Percentiles rank a stretch among this genome's conserved stretches.
Evolutionary conservation across 108 stramenopile species (phyloP).

Genomic region (Skeletonema marinoi): DNA sequence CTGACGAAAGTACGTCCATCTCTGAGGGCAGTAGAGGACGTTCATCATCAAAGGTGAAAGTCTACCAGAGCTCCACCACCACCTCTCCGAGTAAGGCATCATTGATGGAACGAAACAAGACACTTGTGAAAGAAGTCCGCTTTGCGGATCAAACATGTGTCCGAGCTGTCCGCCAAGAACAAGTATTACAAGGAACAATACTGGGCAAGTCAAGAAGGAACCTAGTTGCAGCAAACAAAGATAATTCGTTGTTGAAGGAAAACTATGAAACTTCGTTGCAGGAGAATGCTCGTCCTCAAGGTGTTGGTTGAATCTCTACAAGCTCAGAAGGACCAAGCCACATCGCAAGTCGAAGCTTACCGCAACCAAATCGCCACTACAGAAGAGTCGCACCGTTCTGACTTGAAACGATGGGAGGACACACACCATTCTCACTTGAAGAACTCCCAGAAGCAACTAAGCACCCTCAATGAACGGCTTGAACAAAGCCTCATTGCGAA

Average conservation of each 20-base stretch:
- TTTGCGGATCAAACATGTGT: conserved; percentile 90
- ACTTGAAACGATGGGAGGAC: conserved; percentile 21
- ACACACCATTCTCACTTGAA: conserved; percentile 28
- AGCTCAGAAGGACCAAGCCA: conserved; percentile 17
- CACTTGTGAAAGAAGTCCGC: conserved; percentile 80
- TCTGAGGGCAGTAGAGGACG: not conserved
- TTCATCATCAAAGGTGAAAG: conserved; percentile 4
- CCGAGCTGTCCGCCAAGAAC: conserved; percentile 55
- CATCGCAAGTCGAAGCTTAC: conserved; percentile 25
- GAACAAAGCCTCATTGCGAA: conserved; percentile 20
- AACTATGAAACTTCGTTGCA: conserved; percentile 22
- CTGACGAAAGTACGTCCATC: not conserved
- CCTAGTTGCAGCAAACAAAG: conserved; percentile 11
- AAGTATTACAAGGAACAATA: conserved; percentile 32
- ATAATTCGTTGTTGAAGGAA: conserved; percentile 4
- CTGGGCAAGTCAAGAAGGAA: conserved; percentile 2
- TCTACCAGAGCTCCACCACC: not conserved
- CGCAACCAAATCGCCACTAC: conserved; percentile 14
- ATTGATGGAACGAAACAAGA: conserved; percentile 75
- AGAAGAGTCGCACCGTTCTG: conserved; percentile 18
- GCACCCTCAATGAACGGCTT: conserved; percentile 27
- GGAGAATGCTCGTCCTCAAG: conserved; percentile 33
- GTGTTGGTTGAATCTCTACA: conserved; percentile 23
- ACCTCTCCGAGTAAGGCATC: conserved; percentile 28
- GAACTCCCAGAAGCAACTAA: conserved; percentile 33